These are phyloP conservation scores for Talaromyces albobiverticillius DNA, from an alignment of 2,329 filamentous ascomycete genomes.

Conservation along the genomic window DNA sequence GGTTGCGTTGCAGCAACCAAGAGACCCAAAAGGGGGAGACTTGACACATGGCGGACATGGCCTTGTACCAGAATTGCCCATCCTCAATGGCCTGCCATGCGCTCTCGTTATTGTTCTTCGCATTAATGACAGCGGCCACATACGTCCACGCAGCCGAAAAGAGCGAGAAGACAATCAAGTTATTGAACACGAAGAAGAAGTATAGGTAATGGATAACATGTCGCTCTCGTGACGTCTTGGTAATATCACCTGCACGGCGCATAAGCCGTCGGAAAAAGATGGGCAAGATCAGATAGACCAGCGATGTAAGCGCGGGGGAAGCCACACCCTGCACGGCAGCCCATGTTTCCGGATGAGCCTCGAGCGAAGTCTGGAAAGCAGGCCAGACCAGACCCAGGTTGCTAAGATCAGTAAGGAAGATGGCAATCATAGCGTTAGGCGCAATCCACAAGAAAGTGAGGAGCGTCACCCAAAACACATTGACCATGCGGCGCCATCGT, in stretches of 20 bases:
- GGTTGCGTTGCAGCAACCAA: conserved; percentile 86
- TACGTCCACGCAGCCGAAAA: conserved; percentile 82
- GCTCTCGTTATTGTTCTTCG: conserved; percentile 55
- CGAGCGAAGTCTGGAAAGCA: conserved; percentile 66
- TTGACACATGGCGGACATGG: conserved; percentile 73
- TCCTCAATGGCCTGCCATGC: conserved; percentile 68
- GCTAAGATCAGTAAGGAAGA: conserved; percentile 82
- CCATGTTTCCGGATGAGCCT: conserved; percentile 66
- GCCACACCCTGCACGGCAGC: conserved; percentile 87
- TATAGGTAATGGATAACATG: conserved; percentile 91
- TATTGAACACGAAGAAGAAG: conserved; percentile 97
- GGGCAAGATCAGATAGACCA: conserved; percentile 83
- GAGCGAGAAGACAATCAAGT: conserved; percentile 87
- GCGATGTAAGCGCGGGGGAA: conserved; percentile 80
- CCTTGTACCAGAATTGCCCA: conserved; percentile 58
- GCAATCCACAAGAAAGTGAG: conserved; percentile 84
- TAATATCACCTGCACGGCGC: conserved; percentile 78
- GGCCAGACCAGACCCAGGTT: conserved; percentile 81
- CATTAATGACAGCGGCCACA: conserved; percentile 61
- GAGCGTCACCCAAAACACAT: conserved; percentile 77
- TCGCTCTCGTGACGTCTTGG: conserved; percentile 86
- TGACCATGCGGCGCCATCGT: conserved; percentile 70
- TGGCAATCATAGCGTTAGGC: conserved; percentile 89
- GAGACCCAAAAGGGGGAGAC: conserved; percentile 93
- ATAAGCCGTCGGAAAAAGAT: conserved; percentile 87